Evolutionary conservation across 768 basidiomycete genomes (phyloP), one percentile per base, ranked within the genome.

Genomic region (Rickenella mellea): DNA sequence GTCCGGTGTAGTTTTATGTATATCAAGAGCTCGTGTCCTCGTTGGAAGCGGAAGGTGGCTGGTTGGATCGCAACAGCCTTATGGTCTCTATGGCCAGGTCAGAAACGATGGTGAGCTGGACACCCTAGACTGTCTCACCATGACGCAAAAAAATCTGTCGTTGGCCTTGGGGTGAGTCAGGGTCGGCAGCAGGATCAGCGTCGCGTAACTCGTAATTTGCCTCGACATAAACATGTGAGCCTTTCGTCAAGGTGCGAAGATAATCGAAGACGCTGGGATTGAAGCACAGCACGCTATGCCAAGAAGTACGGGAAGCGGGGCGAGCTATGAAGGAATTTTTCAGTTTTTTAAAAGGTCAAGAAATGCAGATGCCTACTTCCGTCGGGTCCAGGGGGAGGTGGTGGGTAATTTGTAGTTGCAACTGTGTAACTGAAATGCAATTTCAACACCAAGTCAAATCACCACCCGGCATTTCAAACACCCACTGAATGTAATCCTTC

Each of bases 111-210:
- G 8, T 36, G 9, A 4, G 33, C 10, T 15, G 24, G 12, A 12
- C 7, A 12, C 15, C 33, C 11, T 36, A n/a, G n/a, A n/a, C n/a
- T n/a, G n/a, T n/a, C n/a, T n/a, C n/a, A 86, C 89, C 86, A 48
- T 91, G 88, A 55, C 75, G 69, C 29, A 91, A 68, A 61, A 88
- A 83, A 42, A 91, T 82, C 57, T 89, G 86, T 25, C 84, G 78
- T 55, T 88, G 86, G 1, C 78, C 82, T 42, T 77, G 69, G 24
- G 80, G 74, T 1, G 83, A 74, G 39, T 70, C 61, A 2, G 83
- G 69, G 40, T 87, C 83, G 10, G 83, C 75, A 28, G 64, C 68
- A 5, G 70, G 59, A 29, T 83, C 81, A 7, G 86, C 74, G 45
- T 89, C 83, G 28, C 80, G 74, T 19, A 90, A 59, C 58, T 89